Evolutionary conservation across 163 green algal genomes (phyloP), one percentile per base, ranked within the genome.

Genomic region (Coccomyxa subellipsoidea): DNA sequence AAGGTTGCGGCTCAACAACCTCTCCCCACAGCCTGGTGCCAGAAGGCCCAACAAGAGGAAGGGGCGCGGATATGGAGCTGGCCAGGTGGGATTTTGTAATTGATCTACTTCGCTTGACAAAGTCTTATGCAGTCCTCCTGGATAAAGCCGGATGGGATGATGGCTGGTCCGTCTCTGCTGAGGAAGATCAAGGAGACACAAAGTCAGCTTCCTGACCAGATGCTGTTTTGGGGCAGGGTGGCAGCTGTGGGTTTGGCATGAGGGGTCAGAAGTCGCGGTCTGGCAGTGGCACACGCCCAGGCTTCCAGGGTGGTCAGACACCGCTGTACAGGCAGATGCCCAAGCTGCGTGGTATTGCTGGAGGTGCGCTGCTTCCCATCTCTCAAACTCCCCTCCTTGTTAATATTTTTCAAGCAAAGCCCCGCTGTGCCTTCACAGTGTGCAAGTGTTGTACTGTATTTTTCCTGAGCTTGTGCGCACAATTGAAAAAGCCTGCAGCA

Each of bases 281-380:
- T 47, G 97, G 97, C 72, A 86, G 89, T 40, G 88, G 92, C 79
- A 90, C 92, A 15, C 88, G 96, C 36, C 88, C 95, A 66, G 97
- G 97, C 38, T 99, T 99, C 90, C 96, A 99, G 90, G 97, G 97
- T 81, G 97, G 97, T 36, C 97, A 99, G 91, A 99, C 89, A 25
- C 94, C 97, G 0, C 92, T 99, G 32, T 99, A 99, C 93, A 88
- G 97, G 32, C 89, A 94, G 21, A 89, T 99, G 66, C 97, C 97
- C 47, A 99, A 99, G 92, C 90, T 99, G 12, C 92, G 91, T 76
- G 97, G 97, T 87, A 99, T 99, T 92, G 95, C 94, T n/a, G 97
- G 97, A 87, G 95, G 95, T 59, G 47, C 15, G 47, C 23, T 59
- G 47, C 47, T 59, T 59, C 47, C 5, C 47, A 1, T 59, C 1